Evolutionary conservation across 192 early-diverging fungal species (phyloP).

Genomic region (Glomus cerebriforme): DNA sequence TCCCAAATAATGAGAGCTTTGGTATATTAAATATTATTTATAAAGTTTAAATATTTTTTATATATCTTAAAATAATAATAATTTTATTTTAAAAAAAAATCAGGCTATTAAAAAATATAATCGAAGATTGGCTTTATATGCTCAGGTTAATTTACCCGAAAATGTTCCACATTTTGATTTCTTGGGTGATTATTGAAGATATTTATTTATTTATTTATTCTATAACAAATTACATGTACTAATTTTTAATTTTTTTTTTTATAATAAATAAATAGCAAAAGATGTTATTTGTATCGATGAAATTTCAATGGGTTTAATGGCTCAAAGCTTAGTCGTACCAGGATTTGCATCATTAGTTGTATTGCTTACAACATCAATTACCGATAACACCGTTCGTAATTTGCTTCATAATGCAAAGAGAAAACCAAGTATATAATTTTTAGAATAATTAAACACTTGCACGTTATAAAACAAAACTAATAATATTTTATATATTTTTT

Average conservation of each 20-base stretch:
- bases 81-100: not conserved
- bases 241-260: not conserved
- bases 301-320: constrained; percentile 67
- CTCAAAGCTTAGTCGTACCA: constrained; percentile 68
- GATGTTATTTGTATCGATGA: constrained; percentile 74
- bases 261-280: constrained; percentile 52
- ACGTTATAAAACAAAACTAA: not conserved
- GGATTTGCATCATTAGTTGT: constrained; percentile 72
- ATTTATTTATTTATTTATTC: not conserved
- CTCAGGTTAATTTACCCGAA: constrained; percentile 69
- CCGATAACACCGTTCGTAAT: constrained; percentile 49
- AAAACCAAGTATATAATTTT: constrained; percentile 25
- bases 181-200: constrained; percentile 1
- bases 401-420: constrained; percentile 39
- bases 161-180: constrained; percentile 72
- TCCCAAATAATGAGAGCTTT: constrained; percentile 70
- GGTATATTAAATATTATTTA: not conserved
- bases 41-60: not conserved
- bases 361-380: constrained; percentile 67
- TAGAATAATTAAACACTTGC: not conserved
- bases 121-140: constrained; percentile 49
- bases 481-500: not conserved
- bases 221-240: not conserved
- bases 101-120: constrained; percentile 68
- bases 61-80: not conserved